phyloP scores from a whole-genome alignment of 805 yeast genomes.

The Pichia membranifaciens region DNA sequence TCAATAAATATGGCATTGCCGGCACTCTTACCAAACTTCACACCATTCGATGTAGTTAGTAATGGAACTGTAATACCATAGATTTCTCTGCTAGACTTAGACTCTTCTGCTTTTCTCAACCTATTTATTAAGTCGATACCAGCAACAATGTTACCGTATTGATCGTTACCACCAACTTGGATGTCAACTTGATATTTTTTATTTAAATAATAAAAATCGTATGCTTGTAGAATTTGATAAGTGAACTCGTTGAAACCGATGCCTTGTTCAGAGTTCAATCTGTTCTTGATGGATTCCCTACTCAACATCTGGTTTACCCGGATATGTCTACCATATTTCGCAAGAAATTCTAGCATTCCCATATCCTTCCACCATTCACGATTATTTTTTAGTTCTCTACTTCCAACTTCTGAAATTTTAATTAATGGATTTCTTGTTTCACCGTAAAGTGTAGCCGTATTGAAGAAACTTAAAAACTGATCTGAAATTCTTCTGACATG shows the following conservation, averaged over 20 bases:
- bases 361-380: slow-evolving; percentile 81
- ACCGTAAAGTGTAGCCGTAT: slow-evolving; percentile 59
- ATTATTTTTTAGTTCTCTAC: slow-evolving; percentile 46
- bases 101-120: slow-evolving; percentile 28
- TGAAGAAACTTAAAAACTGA: slow-evolving; percentile 61
- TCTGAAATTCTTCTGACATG: slow-evolving; percentile 55
- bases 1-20: slow-evolving; percentile 94
- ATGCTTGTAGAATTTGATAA: slow-evolving; percentile 89
- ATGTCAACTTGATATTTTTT: slow-evolving; percentile 51
- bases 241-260: slow-evolving; percentile 92
- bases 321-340: slow-evolving; percentile 68
- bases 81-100: slow-evolving; percentile 26
- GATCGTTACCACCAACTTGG: slow-evolving; percentile 96
- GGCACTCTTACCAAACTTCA: slow-evolving; percentile 93
- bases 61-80: slow-evolving; percentile 88
- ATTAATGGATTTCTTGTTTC: slow-evolving; percentile 35
- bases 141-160: slow-evolving; percentile 97
- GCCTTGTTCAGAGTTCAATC: slow-evolving; percentile 66
- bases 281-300: slow-evolving; percentile 76
- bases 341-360: slow-evolving; percentile 70
- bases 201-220: slow-evolving; percentile 81
- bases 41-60: slow-evolving; percentile 82
- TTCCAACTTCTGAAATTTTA: slow-evolving; percentile 14
- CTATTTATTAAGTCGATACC: slow-evolving; percentile 84
- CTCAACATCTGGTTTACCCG: slow-evolving; percentile 83